Evolutionary conservation across 139 green algal genomes (phyloP).

Genomic region (Limnomonas spitsbergensis): DNA sequence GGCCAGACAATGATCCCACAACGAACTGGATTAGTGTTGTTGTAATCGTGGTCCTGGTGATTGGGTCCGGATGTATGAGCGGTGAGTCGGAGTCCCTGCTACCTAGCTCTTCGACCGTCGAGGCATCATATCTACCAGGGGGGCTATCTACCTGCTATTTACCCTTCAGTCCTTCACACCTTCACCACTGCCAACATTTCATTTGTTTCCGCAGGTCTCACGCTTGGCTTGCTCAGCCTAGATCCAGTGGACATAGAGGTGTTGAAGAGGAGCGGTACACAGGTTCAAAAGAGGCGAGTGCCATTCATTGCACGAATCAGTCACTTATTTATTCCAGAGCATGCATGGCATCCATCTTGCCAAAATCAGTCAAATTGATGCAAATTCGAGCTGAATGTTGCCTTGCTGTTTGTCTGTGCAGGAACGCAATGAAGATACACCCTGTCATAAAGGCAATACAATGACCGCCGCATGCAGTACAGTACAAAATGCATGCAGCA

Average conservation of each 20-base stretch:
- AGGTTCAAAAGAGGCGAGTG: background rate
- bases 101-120: no score
- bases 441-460: conserved; percentile 5
- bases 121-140: no score
- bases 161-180: background rate
- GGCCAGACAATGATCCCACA: background rate
- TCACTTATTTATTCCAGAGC: no score
- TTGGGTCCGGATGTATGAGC: background rate
- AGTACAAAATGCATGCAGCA: no score
- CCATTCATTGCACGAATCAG: no score
- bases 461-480: no score
- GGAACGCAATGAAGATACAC: background rate
- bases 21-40: background rate
- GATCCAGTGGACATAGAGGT: conserved; percentile 12
- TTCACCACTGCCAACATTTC: background rate
- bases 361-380: no score
- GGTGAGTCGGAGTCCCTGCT: background rate
- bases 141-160: no score
- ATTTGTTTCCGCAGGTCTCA: conserved; percentile 16
- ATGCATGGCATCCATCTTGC: no score
- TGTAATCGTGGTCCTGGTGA: background rate
- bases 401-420: background rate
- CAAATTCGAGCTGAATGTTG: no score
- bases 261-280: conserved; percentile 4
- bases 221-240: conserved; percentile 16